These are phyloP conservation scores for Rubus idaeus DNA, from an alignment of 306 rosid genomes.

Conservation along the genomic window DNA sequence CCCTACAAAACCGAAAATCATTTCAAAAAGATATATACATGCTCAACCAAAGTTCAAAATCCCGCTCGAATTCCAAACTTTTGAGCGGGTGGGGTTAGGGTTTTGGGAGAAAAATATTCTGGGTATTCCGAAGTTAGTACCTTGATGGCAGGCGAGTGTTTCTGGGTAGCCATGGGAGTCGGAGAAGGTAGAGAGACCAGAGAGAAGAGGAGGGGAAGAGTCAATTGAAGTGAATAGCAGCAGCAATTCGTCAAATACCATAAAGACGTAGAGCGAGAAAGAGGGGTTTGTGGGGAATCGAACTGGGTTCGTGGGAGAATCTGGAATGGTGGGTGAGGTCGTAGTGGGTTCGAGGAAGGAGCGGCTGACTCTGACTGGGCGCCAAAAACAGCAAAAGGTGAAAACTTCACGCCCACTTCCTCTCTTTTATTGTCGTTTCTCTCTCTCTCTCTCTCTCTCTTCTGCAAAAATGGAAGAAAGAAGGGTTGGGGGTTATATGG, in stretches of 20 bases:
- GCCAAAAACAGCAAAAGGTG: background rate
- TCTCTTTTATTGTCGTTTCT: background rate
- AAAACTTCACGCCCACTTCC: background rate
- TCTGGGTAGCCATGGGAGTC: constrained; percentile 65
- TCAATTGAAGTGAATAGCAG: constrained; percentile 5
- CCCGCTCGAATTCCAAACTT: constrained; percentile 11
- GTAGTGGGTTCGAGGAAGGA: background rate
- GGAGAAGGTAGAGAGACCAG: constrained; percentile 6
- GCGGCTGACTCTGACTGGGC: background rate
- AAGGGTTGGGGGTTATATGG: background rate
- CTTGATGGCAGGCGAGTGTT: constrained; percentile 45
- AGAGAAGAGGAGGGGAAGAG: background rate
- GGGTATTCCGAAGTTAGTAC: constrained; percentile 28
- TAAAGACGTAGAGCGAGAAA: background rate
- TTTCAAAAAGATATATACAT: background rate
- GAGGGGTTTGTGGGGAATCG: constrained; percentile 32
- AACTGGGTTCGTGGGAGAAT: constrained; percentile 27
- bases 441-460: background rate
- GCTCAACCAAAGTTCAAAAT: background rate
- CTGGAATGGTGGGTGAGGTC: constrained; percentile 1
- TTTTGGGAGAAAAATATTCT: constrained; percentile 13
- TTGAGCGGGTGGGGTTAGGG: constrained; percentile 15
- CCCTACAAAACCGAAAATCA: constrained; percentile 37
- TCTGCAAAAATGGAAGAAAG: background rate
- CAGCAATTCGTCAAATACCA: constrained; percentile 6